Conservation (phyloP, 2,329 filamentous ascomycete species). For the Claviceps fusiformis region DNA sequence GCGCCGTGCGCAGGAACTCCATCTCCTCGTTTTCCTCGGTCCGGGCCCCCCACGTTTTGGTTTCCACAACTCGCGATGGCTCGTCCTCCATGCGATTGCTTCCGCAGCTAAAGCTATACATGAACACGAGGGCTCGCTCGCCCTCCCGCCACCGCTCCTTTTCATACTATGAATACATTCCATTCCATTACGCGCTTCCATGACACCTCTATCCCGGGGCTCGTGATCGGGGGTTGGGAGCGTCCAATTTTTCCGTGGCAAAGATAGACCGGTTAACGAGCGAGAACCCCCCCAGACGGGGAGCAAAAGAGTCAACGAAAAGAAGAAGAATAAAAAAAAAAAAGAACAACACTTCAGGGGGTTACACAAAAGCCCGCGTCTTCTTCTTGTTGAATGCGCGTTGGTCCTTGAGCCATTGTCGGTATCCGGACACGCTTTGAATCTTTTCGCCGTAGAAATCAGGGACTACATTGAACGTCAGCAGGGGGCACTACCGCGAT, state of each 20-base stretch:
- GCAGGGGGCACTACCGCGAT: too few species aligned
- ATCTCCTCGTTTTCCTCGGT: too few species aligned
- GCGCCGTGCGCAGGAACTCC: too few species aligned
- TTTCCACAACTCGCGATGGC: too few species aligned
- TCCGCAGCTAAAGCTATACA: not conserved
- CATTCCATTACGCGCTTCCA: not conserved
- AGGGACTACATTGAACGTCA: slow-evolving; percentile 43
- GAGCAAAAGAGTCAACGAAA: not conserved
- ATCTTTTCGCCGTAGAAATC: slow-evolving; percentile 99
- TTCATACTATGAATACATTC: not conserved
- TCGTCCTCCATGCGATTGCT: too few species aligned
- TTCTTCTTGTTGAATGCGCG: slow-evolving; percentile 94
- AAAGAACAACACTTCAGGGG: too few species aligned
- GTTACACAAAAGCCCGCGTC: slow-evolving; percentile 50
- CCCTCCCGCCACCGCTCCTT: not conserved
- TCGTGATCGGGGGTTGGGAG: not conserved
- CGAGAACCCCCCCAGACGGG: too few species aligned
- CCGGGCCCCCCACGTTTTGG: too few species aligned
- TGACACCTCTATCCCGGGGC: too few species aligned
- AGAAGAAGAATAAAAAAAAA: not conserved
- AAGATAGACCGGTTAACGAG: not conserved
- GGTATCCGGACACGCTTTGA: slow-evolving; percentile 77
- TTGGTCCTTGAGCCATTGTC: slow-evolving; percentile 96
- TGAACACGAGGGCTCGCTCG: too few species aligned
- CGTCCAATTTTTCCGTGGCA: not conserved